Evolutionary conservation across 805 yeast species (phyloP).

Genomic region (Kodamaea kaohsiungensis): DNA sequence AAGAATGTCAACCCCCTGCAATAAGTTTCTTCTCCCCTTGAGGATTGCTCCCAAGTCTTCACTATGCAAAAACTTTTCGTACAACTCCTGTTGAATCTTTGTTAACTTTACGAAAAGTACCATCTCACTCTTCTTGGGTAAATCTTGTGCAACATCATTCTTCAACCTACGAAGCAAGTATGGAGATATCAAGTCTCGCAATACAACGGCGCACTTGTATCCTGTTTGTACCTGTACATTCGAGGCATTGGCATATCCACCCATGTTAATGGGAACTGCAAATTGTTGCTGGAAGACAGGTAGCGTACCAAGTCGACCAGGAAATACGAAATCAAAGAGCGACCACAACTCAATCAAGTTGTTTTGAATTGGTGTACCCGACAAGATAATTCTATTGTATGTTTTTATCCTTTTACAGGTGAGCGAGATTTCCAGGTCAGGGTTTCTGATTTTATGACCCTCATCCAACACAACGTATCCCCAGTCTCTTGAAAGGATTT

Average conservation of each 20-base stretch:
- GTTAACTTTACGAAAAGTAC: slow-evolving; percentile 91
- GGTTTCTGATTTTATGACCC: slow-evolving; percentile 96
- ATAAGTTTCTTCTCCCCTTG: slow-evolving; percentile 74
- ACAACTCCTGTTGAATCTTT: slow-evolving; percentile 67
- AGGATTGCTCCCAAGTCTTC: slow-evolving; percentile 72
- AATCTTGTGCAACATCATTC: slow-evolving; percentile 90
- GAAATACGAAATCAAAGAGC: slow-evolving; percentile 90
- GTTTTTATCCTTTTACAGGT: slow-evolving; percentile 84
- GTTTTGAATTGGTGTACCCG: slow-evolving; percentile 97
- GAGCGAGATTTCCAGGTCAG: slow-evolving; percentile 84
- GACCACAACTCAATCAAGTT: slow-evolving; percentile 93
- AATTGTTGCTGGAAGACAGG: slow-evolving; percentile 95
- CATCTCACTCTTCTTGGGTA: slow-evolving; percentile 92
- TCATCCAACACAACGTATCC: slow-evolving; percentile 91
- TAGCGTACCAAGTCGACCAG: slow-evolving; percentile 90
- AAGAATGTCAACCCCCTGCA: slow-evolving; percentile 86
- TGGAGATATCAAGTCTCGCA: slow-evolving; percentile 87
- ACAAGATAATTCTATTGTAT: slow-evolving; percentile 79
- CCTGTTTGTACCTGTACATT: slow-evolving; percentile 96
- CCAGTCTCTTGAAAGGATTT: slow-evolving; percentile 72
- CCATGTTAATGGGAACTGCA: slow-evolving; percentile 87
- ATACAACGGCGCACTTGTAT: slow-evolving; percentile 89
- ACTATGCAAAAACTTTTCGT: slow-evolving; percentile 71
- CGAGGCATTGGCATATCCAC: slow-evolving; percentile 98
- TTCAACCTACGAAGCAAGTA: slow-evolving; percentile 85